Conservation (phyloP, 176 grass and related monocot species). For the Paspalum vaginatum region DNA sequence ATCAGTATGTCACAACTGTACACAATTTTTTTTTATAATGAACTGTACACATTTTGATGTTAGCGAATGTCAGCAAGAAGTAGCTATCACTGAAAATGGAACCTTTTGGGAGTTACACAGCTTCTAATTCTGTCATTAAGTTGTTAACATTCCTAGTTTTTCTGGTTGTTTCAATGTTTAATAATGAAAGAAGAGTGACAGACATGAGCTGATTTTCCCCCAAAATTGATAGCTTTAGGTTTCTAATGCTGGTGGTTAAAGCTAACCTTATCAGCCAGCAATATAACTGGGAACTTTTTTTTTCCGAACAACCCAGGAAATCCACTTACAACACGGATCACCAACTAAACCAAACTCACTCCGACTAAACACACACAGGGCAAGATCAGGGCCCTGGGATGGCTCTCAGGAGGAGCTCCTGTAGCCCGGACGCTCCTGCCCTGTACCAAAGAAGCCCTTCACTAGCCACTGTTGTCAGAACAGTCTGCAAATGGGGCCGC, state of each 20-base stretch:
- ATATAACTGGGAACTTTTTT: constrained; percentile 20
- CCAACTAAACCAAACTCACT: no score
- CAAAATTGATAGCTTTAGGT: constrained; percentile 13
- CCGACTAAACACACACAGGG: no score
- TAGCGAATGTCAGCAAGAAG: not conserved
- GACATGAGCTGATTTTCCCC: not conserved
- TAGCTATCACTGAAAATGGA: not conserved
- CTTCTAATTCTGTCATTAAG: not conserved
- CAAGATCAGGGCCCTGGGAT: no score
- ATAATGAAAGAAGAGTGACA: constrained; percentile 1
- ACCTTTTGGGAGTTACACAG: not conserved
- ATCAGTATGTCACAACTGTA: not conserved
- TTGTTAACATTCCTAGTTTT: not conserved
- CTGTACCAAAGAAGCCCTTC: no score
- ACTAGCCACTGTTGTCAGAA: no score
- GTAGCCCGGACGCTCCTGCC: no score
- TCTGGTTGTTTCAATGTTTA: not conserved
- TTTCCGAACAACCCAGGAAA: no score
- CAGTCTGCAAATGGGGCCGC: no score
- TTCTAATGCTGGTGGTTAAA: constrained; percentile 17
- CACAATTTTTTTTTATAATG: no score
- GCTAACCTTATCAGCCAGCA: constrained; percentile 1
- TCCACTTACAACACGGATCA: no score
- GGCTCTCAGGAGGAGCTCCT: no score
- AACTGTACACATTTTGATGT: not conserved